Evolutionary conservation across 2,329 filamentous ascomycete genomes (phyloP), one percentile per base, ranked within the genome.

Genomic region (Phialemoniopsis sp.): DNA sequence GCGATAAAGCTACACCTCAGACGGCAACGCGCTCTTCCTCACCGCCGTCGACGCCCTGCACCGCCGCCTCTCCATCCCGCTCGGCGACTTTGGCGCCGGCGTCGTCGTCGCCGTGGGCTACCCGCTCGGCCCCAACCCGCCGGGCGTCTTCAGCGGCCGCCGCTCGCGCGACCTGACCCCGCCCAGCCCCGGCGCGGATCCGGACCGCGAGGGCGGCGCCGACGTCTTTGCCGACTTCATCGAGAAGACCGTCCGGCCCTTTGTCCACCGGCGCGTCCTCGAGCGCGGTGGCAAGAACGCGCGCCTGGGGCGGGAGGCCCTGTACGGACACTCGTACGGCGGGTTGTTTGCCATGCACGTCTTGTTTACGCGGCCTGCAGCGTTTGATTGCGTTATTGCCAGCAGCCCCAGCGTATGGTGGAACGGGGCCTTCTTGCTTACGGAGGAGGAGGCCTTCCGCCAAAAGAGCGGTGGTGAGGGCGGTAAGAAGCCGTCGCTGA

Each of bases 251-350:
- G 54, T 71, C 3, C 62, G 62, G 37, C 54, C 63, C 0, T 55
- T 61, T 43, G 41, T 59, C 8, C 36, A 51, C 29, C 32, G 51
- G 13, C 18, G 54, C 43, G 18, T 68, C 55, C 40, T 55, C 48
- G 2, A 53, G 51, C n/a, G 39, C 3, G 35, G 38, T 12, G 47
- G 59, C 3, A 47, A 44, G 6, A 10, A 26, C 21, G 21, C 21
- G 10, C 6, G 10, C 0, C 56, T 62, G 13, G 50, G 54, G 2
- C 59, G 60, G 17, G 66, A 66, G 36, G 71, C 66, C 1, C 52
- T 75, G 1, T 72, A 64, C 31, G 71, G 70, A 0, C 70, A 75
- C 41, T 74, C 70, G 0, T 72, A 69, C 18, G 70, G 68, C 3
- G 72, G 68, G 0, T 53, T 75, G 1, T 73, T 74, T 34, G 54